These are phyloP conservation scores for Carex myosuroides DNA, from an alignment of 176 grass and related monocot species.

Conservation along the genomic window DNA sequence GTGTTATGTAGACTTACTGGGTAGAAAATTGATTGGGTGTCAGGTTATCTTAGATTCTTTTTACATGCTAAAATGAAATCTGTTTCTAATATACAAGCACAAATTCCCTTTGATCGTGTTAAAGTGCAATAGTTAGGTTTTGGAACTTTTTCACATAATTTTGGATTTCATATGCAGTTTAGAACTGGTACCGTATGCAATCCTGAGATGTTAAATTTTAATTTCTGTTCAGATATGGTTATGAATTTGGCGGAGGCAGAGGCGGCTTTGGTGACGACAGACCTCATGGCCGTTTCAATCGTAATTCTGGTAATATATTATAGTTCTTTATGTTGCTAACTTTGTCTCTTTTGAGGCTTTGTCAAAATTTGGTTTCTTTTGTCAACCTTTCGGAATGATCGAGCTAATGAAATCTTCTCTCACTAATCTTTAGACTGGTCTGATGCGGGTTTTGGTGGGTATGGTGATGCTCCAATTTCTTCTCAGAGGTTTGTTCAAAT, in stretches of 20 bases:
- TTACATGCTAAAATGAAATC: neutral
- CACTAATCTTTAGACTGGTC: conserved; percentile 60
- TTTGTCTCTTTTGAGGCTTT: neutral
- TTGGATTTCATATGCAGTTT: neutral
- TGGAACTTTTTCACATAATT: neutral
- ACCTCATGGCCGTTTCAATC: conserved; percentile 48
- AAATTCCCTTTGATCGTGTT: neutral
- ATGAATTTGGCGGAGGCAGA: conserved; percentile 73
- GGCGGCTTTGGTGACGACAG: conserved; percentile 66
- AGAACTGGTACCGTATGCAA: neutral
- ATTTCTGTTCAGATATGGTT: conserved; percentile 35
- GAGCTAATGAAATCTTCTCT: conserved; percentile 12
- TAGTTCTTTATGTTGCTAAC: neutral
- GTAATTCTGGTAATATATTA: conserved; percentile 40
- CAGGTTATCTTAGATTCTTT: neutral
- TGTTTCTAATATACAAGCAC: neutral
- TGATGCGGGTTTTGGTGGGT: conserved; percentile 59
- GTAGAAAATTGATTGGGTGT: neutral
- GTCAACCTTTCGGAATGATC: neutral
- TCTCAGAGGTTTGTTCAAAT: conserved; percentile 51
- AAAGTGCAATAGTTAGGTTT: neutral
- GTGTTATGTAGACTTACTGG: neutral
- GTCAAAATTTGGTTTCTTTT: neutral
- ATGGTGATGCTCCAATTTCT: conserved; percentile 50
- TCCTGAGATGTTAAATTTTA: neutral